These are phyloP conservation scores for Centrapalus pauciflorus DNA, from an alignment of 129 eudicot genomes.

Conservation along the genomic window DNA sequence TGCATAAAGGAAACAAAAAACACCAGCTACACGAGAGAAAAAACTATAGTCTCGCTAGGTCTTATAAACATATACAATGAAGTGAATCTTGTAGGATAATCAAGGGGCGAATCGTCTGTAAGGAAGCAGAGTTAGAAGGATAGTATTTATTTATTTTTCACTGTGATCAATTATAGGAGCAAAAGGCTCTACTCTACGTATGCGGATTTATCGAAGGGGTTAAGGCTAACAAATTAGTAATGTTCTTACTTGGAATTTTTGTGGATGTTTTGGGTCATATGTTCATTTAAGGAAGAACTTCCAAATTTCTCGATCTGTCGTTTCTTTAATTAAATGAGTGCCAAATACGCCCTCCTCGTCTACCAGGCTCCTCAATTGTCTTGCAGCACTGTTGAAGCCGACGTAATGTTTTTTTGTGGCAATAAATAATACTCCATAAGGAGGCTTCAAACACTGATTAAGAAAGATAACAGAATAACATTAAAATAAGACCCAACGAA, in stretches of 20 bases:
- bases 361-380: conserved; percentile 55
- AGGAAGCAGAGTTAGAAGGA: conserved; percentile 17
- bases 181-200: background rate
- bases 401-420: conserved; percentile 68
- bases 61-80: conserved; percentile 20
- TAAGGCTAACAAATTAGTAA: background rate
- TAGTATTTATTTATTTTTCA: background rate
- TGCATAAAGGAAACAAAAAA: background rate
- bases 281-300: conserved; percentile 61
- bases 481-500: background rate
- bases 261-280: conserved; percentile 6
- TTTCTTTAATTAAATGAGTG: conserved; percentile 58
- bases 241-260: conserved; percentile 1
- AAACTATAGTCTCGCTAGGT: conserved; percentile 14
- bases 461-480: background rate
- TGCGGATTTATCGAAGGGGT: conserved; percentile 13
- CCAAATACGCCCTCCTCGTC: conserved; percentile 65
- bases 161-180: background rate
- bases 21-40: background rate
- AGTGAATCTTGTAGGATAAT: conserved; percentile 12
- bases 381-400: conserved; percentile 61
- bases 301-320: conserved; percentile 64
- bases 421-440: conserved; percentile 65
- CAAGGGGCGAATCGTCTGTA: background rate
- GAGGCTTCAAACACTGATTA: conserved; percentile 71